Base-by-base conservation (phyloP, 169 alveolate genomes). In the Babesia bovis region DNA sequence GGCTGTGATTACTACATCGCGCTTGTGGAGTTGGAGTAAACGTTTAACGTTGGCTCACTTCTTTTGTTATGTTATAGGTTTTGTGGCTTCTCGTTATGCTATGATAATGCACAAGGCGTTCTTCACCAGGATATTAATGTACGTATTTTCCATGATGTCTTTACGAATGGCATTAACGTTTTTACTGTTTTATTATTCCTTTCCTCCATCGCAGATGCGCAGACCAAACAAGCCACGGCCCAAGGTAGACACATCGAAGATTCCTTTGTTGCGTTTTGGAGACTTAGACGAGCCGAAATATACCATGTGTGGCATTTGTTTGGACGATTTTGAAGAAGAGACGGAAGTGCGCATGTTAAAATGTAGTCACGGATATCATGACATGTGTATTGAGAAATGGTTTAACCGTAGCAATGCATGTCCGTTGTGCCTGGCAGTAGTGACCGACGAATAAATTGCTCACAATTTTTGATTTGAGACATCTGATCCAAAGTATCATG, bases 341-440 rank as follows among this genome's bases (percentile, higher is more conserved):
- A 90, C 77, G 49, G 65, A 55, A 1, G 41, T 88, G 66, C 61
- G 87, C 30, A 70, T 82, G 52, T 61, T 88, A 19, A 57, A 51
- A 15, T 88, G 93, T 32, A 42, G 47, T 61, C 93, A 88, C 76
- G 84, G 88, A 21, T 88, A 69, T 50, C 93, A 88, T 50, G 82
- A 53, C 15, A 72, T 44, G 45, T 88, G 93, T 45, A 85, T 87
- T 3, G 90, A 88, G 57, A 70, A 61, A 52, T 88, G 93, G 93
- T 61, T 88, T 25, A 55, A 70, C 30, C 60, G 75, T 35, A 88
- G 90, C 65, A 70, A 70, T 40, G 57, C 53, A 7, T 88, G 93
- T 44, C 93, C 93, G 26, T 63, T 84, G 30, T 88, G 93, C 66
- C 55, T 81, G 88, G 25, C 65, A 12, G 32, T 40, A 12, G 77